These are phyloP conservation scores for Sporothrix pallida DNA, from an alignment of 2,329 filamentous ascomycete genomes.

Conservation along the genomic window DNA sequence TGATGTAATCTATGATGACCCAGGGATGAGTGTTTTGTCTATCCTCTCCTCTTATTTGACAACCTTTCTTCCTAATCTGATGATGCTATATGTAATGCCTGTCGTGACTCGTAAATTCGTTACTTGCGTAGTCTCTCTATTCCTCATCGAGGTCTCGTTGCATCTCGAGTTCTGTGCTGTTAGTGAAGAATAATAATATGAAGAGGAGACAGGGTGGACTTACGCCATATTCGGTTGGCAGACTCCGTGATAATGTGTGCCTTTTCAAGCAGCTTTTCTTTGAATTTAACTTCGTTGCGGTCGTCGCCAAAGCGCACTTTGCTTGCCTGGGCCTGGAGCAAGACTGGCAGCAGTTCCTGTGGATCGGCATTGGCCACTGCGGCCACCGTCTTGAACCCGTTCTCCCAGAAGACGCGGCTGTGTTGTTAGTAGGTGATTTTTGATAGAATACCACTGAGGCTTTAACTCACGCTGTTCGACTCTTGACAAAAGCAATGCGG, in stretches of 20 bases:
- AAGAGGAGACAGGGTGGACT: conserved; percentile 44
- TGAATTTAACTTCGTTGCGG: conserved; percentile 28
- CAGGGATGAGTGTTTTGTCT: conserved; percentile 12
- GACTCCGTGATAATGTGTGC: conserved; percentile 71
- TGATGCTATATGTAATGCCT: neutral
- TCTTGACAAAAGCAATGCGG: conserved; percentile 77
- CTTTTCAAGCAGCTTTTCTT: conserved; percentile 49
- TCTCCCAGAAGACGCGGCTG: conserved; percentile 72
- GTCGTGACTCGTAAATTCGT: conserved; percentile 14
- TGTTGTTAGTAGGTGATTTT: conserved; percentile 8
- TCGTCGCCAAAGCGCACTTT: conserved; percentile 56
- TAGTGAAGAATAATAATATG: conserved; percentile 10
- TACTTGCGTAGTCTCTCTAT: neutral
- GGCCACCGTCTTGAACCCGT: conserved; percentile 72
- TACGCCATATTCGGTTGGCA: conserved; percentile 73
- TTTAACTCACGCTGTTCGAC: conserved; percentile 66
- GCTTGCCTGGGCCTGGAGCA: conserved; percentile 71
- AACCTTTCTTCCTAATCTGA: neutral
- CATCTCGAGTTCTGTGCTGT: conserved; percentile 38
- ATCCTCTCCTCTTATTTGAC: conserved; percentile 22
- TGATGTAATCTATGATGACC: conserved; percentile 23
- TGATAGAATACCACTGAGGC: too few species aligned
- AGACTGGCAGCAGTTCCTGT: conserved; percentile 70
- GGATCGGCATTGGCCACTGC: conserved; percentile 72
- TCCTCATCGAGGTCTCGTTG: conserved; percentile 38